Conservation (phyloP, 139 green algal genomes). For the Klebsormidium nitens region DNA sequence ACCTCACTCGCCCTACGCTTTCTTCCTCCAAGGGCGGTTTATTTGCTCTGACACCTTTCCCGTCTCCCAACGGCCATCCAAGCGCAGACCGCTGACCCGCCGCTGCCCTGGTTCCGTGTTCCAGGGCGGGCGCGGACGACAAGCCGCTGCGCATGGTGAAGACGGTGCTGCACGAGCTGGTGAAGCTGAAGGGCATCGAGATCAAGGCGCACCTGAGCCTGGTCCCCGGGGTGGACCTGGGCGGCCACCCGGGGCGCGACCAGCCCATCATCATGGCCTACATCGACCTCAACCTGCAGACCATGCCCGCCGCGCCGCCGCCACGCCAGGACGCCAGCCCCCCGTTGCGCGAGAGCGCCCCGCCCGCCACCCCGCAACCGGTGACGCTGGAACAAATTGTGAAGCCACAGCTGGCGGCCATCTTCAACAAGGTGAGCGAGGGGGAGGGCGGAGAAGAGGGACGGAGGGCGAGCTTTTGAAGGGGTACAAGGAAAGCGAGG, state of each 20-base stretch:
- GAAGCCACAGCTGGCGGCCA: slow-evolving; percentile 49
- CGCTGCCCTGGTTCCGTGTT: not conserved
- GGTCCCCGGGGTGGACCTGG: slow-evolving; percentile 25
- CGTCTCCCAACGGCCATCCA: too few species aligned
- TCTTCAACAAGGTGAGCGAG: slow-evolving; percentile 74
- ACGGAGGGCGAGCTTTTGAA: too few species aligned
- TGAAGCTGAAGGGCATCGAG: slow-evolving; percentile 51
- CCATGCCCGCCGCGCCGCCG: slow-evolving; percentile 24
- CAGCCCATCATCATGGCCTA: slow-evolving; percentile 82
- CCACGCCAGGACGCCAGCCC: not conserved
- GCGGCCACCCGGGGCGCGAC: not conserved
- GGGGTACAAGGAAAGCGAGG: too few species aligned
- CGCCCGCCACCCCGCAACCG: not conserved
- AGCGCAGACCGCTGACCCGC: too few species aligned
- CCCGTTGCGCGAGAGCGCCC: not conserved
- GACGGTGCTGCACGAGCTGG: slow-evolving; percentile 91
- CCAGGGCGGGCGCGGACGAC: slow-evolving; percentile 61
- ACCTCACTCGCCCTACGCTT: too few species aligned
- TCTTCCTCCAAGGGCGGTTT: too few species aligned
- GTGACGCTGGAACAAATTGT: slow-evolving; percentile 16
- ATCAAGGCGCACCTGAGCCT: slow-evolving; percentile 44
- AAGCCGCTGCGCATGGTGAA: slow-evolving; percentile 96
- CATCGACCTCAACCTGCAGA: slow-evolving; percentile 88
- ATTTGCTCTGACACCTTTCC: too few species aligned
- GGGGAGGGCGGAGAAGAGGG: too few species aligned